phyloP scores from a whole-genome alignment of 164 flowering plant genomes.

The Taxillus chinensis region DNA sequence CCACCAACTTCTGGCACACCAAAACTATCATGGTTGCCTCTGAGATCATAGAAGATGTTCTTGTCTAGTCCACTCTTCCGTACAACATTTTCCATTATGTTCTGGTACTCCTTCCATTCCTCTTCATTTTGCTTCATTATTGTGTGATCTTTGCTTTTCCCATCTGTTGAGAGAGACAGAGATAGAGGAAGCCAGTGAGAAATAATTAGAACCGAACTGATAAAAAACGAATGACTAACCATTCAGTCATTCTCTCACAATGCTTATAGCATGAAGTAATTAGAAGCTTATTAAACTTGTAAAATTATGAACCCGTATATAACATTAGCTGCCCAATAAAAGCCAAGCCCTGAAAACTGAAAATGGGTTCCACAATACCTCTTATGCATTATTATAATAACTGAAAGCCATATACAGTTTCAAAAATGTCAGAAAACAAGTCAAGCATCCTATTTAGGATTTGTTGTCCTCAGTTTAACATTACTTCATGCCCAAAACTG shows the following conservation, averaged over 20 bases:
- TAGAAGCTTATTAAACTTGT: background rate
- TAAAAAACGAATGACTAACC: background rate
- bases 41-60: slow-evolving; percentile 70
- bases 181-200: background rate
- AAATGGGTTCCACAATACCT: background rate
- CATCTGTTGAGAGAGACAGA: slow-evolving; percentile 39
- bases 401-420: background rate
- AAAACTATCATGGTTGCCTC: slow-evolving; percentile 97
- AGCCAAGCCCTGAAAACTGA: background rate
- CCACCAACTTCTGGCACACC: slow-evolving; percentile 73
- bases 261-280: background rate
- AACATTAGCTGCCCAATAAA: too few species aligned
- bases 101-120: slow-evolving; percentile 77
- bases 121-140: slow-evolving; percentile 73
- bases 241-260: background rate
- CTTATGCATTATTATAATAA: background rate
- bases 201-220: slow-evolving; percentile 4
- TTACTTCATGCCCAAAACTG: background rate
- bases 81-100: slow-evolving; percentile 56
- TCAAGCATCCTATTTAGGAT: background rate
- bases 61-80: slow-evolving; percentile 64
- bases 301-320: background rate
- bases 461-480: background rate
- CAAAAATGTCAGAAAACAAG: background rate
- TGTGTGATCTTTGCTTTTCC: slow-evolving; percentile 74